Evolutionary conservation across 371 early-diverging fungal species (phyloP), one percentile per base, ranked within the genome.

Genomic region (Quaeritorhiza haematococci): DNA sequence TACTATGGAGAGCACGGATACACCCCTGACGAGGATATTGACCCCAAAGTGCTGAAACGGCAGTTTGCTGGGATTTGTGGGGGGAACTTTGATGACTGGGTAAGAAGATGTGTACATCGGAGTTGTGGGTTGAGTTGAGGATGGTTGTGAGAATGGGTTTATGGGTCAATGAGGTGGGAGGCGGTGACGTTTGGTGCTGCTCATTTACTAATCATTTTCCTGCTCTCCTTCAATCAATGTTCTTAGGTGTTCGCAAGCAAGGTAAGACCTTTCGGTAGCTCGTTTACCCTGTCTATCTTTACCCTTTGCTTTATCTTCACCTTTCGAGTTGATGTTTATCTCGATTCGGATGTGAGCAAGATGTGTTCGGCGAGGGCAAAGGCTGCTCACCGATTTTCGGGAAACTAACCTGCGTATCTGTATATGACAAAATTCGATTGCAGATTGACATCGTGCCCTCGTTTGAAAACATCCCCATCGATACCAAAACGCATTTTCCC

Each of bases 41-140:
- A 85, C 52, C 64, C 76, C 21, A 64, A 52, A 21, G 54, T 73
- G 43, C 58, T 91, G 56, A 80, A 81, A 63, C 60, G 71, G 29
- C 74, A 75, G 47, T 91, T 91, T 67, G 86, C 85, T 27, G 90
- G 83, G 19, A 82, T 91, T 21, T 88, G 87, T 70, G 92, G 90
- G 30, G 92, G 85, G 3, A 76, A 68, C 35, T 78, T 87, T 61
- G 88, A 86, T 49, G 89, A 87, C 53, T 91, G 87, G 81, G 65
- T 78, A 54, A 24, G 33, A 41, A 35, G 15, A 53, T 61, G 29
- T 28, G 29, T n/a, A 19, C 24, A 42, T 63, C 27, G 47, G 53
- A 47, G 30, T 41, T 29, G 55, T 28, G n/a, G 55, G 26, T 54
- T 23, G 51, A 26, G 21, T 17, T 1, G 3, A 2, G 26, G 3